Base-by-base conservation (phyloP, 345 rosid genomes). In the Anastatica hierochuntica region DNA sequence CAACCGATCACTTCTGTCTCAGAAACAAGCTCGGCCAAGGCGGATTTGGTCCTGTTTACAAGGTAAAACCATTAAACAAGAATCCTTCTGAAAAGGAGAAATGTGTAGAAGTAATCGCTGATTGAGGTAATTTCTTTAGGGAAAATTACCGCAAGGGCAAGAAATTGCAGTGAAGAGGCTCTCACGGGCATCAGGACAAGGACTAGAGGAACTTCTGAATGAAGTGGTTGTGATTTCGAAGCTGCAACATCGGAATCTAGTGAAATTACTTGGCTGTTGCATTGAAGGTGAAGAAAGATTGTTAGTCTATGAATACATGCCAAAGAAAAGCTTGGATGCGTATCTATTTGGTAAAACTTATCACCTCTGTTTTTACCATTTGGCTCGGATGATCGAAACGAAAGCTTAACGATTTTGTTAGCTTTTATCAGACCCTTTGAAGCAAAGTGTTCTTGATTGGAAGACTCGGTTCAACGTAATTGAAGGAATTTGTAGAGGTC, bases 191-290 rank as follows among this genome's bases (percentile, higher is more conserved):
- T 87, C 95, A 0, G 74, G 81, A n/a, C 89, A 81, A 68, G 95
- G 92, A 6, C 44, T 71, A 0, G 63, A 64, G 40, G 85, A 82
- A 46, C 77, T 85, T 37, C 68, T 63, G 61, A 85, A 78, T 23
- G 89, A 85, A 56, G 77, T 82, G 20, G 23, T 68, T 10, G 66
- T 82, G 34, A 80, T 85, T 19, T 67, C 87, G 1, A 76, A 73
- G 52, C 72, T 85, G 14, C 90, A 85, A 48, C 90, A 85, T 53
- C 56, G 77, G 24, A 82, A 82, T 42, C 76, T 85, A 10, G 85
- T 85, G 46, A 80, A 58, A 17, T 72, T 82, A 29, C 53, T 76
- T 1, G 85, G 95, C 2, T 82, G 81, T 46, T 85, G 90, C 43
- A 49, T 70, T 35, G 69, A 82, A 49, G 66, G 70, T 29, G 85